Evolutionary conservation across 352 stramenopile genomes (phyloP).

Genomic region (Globisporangium alternatum): DNA sequence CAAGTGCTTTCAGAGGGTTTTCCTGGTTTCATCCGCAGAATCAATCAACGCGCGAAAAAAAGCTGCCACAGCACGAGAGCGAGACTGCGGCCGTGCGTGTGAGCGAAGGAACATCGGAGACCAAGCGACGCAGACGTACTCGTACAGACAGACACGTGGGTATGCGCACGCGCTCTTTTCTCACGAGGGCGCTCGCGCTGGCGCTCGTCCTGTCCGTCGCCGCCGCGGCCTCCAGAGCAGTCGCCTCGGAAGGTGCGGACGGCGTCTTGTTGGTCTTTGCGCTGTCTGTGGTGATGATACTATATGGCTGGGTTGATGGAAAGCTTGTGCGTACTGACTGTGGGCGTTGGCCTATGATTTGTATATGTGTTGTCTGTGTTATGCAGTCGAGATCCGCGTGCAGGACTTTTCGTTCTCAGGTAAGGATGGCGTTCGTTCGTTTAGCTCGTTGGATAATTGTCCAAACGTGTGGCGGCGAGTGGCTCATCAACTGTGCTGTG

Average conservation of each 20-base stretch:
- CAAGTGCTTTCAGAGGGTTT: slow-evolving; percentile 6
- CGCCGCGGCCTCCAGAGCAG: background rate
- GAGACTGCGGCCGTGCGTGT: background rate
- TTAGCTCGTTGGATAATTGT: background rate
- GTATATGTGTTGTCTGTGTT: background rate
- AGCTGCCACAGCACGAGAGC: background rate
- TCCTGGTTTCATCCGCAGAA: background rate
- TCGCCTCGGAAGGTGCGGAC: slow-evolving; percentile 12
- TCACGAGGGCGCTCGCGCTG: background rate
- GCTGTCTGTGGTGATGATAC: background rate
- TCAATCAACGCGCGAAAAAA: background rate
- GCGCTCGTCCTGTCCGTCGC: background rate
- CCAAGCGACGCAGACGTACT: background rate
- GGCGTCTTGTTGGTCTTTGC: background rate
- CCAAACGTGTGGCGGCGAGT: background rate
- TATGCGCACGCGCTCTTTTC: background rate
- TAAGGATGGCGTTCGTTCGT: slow-evolving; percentile 18
- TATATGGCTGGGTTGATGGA: background rate
- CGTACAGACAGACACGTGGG: background rate
- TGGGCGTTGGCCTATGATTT: background rate
- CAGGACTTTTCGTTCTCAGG: slow-evolving; percentile 68
- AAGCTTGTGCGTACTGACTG: background rate
- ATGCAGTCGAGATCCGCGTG: slow-evolving; percentile 54
- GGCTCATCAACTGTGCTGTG: background rate
- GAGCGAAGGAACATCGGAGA: background rate